phyloP scores from a whole-genome alignment of 2,329 filamentous ascomycete species.

The Pleurostoma richardsiae region DNA sequence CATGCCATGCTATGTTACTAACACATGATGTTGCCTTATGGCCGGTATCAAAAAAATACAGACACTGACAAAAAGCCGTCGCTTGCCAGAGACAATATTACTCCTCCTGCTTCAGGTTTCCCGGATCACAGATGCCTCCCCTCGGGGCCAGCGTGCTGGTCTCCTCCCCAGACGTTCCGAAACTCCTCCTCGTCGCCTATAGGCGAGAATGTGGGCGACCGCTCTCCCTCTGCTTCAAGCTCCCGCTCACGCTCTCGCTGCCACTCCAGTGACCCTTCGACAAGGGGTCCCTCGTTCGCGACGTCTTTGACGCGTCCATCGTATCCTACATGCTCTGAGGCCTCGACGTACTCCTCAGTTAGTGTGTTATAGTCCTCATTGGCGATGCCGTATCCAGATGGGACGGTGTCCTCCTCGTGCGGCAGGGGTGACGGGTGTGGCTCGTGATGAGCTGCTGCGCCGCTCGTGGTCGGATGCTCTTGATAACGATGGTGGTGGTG shows the following conservation, averaged over 20 bases:
- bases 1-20: no score
- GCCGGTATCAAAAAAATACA: no score
- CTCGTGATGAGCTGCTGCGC: conserved; percentile 3
- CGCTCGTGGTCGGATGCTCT: conserved; percentile 1
- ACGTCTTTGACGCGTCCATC: conserved; percentile 7
- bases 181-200: conserved; percentile 36
- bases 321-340: conserved; percentile 14
- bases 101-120: no score
- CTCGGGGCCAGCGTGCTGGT: neutral
- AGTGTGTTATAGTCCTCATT: conserved; percentile 10
- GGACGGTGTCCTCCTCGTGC: conserved; percentile 19
- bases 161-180: conserved; percentile 36
- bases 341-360: conserved; percentile 11
- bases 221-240: conserved; percentile 1
- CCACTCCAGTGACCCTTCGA: conserved; percentile 8
- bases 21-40: no score
- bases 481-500: conserved; percentile 10
- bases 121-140: neutral
- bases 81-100: no score
- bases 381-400: conserved; percentile 12
- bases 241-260: conserved; percentile 6
- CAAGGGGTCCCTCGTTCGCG: conserved; percentile 10
- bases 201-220: conserved; percentile 9
- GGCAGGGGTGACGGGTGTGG: conserved; percentile 9
- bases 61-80: no score